These are phyloP conservation scores for Fusarium citri DNA, from an alignment of 2,329 filamentous ascomycete genomes.

Conservation along the genomic window DNA sequence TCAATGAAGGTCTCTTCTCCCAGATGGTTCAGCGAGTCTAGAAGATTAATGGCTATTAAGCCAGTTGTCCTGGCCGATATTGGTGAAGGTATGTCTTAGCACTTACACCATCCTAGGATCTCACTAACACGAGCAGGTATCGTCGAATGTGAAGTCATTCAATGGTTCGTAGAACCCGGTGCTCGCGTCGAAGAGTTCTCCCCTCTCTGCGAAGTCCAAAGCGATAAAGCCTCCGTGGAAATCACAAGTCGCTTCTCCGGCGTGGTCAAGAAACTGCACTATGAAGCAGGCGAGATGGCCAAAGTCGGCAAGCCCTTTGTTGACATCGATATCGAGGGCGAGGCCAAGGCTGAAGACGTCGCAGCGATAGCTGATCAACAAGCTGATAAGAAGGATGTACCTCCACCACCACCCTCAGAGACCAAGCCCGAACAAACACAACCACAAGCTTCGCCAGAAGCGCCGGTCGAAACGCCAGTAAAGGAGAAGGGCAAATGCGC, in stretches of 20 bases:
- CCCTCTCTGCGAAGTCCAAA: conserved; percentile 97
- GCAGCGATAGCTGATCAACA: conserved; percentile 52
- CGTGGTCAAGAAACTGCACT: conserved; percentile 95
- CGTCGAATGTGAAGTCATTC: conserved; percentile 97
- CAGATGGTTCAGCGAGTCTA: conserved; percentile 64
- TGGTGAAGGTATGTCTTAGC: conserved; percentile 73
- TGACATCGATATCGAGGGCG: conserved; percentile 92
- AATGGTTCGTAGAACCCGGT: conserved; percentile 98
- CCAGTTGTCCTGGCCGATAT: conserved; percentile 87
- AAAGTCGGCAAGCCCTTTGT: conserved; percentile 94
- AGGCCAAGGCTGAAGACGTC: conserved; percentile 63
- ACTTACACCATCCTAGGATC: neutral
- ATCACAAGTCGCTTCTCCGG: conserved; percentile 97
- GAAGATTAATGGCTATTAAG: conserved; percentile 70
- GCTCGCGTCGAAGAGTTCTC: conserved; percentile 98
- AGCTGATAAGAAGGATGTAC: conserved; percentile 45
- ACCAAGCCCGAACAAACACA: conserved; percentile 25
- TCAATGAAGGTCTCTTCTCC: conserved; percentile 48
- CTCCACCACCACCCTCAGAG: conserved; percentile 37
- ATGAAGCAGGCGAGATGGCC: conserved; percentile 95
- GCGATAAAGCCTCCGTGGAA: conserved; percentile 90
- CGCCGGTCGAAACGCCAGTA: conserved; percentile 27
- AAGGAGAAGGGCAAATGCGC: conserved; percentile 72
- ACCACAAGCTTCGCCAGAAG: conserved; percentile 7
- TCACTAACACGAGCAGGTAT: conserved; percentile 72